Conservation (phyloP, 192 early-diverging fungal species). For the Coemansia asiatica region DNA sequence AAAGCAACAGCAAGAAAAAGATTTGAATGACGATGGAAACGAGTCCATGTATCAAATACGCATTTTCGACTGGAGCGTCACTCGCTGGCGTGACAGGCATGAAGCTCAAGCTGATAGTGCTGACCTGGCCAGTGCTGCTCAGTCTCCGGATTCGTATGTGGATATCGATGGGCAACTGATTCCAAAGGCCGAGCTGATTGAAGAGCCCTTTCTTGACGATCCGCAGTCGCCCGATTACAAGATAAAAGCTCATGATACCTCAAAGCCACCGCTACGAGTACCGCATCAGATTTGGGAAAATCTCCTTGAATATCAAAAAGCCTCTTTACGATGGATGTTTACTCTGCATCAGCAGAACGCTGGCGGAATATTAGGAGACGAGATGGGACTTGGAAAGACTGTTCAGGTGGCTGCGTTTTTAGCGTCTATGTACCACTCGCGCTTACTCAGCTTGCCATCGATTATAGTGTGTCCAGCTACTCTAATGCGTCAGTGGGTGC, state of each 20-base stretch:
- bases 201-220: conserved; percentile 48
- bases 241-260: conserved; percentile 25
- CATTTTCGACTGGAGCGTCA: conserved; percentile 48
- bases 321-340: conserved; percentile 84
- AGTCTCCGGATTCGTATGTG: background rate
- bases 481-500: conserved; percentile 78
- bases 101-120: background rate
- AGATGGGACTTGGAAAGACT: conserved; percentile 96
- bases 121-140: background rate
- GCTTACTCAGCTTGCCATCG: conserved; percentile 58
- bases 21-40: conserved; percentile 65
- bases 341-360: conserved; percentile 82
- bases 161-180: conserved; percentile 12
- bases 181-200: conserved; percentile 15
- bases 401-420: conserved; percentile 87
- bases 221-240: conserved; percentile 28
- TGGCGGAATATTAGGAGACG: conserved; percentile 92
- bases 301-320: conserved; percentile 90
- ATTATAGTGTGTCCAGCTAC: conserved; percentile 78
- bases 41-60: conserved; percentile 54
- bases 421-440: conserved; percentile 73
- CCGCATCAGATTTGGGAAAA: conserved; percentile 79
- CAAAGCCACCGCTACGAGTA: conserved; percentile 52
- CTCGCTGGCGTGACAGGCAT: conserved; percentile 44
- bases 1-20: background rate